Conservation (phyloP, 73 alveolate species). For the Tetrahymena elliotti region DNA sequence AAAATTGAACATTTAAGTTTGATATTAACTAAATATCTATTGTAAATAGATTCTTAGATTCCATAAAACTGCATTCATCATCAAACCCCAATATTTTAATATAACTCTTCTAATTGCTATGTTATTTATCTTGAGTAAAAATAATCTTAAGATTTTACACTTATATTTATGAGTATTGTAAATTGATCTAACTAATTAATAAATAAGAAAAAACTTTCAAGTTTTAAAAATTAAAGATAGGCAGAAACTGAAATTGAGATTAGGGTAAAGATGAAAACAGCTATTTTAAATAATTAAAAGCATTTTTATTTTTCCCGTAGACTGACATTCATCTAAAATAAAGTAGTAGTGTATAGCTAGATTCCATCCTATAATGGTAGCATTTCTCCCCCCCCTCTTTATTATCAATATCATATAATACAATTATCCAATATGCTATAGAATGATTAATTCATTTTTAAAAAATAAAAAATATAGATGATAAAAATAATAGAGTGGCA, state of each 20-base stretch:
- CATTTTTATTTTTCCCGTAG: not conserved
- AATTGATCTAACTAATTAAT: not conserved
- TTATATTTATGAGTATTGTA: too few relatives aligned
- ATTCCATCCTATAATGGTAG: not conserved
- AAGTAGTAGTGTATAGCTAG: not conserved
- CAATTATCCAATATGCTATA: not conserved
- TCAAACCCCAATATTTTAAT: too few relatives aligned
- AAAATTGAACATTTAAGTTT: too few relatives aligned
- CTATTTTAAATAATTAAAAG: not conserved
- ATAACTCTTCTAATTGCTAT: too few relatives aligned
- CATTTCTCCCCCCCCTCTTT: too few relatives aligned
- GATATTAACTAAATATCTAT: too few relatives aligned
- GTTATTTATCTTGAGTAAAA: too few relatives aligned
- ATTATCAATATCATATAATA: too few relatives aligned
- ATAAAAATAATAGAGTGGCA: not conserved
- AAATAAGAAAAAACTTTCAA: not conserved
- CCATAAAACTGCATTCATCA: too few relatives aligned
- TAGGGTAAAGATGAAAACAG: not conserved
- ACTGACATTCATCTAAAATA: not conserved
- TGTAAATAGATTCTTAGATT: too few relatives aligned
- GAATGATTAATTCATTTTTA: not conserved
- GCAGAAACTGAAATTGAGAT: not conserved
- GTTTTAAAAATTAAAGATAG: not conserved
- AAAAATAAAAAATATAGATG: not conserved
- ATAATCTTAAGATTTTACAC: not conserved